Evolutionary conservation across 305 asterid genomes (phyloP).

Genomic region (Nicotiana rustica): DNA sequence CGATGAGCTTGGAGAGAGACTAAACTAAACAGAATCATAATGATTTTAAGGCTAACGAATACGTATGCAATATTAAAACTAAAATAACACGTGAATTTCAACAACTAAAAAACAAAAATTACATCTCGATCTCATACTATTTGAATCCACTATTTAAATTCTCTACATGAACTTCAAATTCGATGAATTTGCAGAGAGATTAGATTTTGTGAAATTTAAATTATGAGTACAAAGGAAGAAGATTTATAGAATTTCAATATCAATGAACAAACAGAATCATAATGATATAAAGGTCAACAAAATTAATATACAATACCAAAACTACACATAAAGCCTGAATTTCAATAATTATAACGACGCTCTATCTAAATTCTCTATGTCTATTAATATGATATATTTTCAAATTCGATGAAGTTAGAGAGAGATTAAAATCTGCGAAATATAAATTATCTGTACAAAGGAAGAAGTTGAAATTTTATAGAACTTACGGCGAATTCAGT

Average conservation of each 20-base stretch:
- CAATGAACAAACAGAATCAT: too few relatives aligned
- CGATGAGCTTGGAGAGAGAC: too few relatives aligned
- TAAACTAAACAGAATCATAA: not conserved
- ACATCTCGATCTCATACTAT: not conserved
- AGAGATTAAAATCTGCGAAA: not conserved
- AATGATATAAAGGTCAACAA: too few relatives aligned
- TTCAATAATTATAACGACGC: too few relatives aligned
- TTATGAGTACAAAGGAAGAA: too few relatives aligned
- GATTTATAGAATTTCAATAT: too few relatives aligned
- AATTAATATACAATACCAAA: too few relatives aligned
- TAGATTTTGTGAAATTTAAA: too few relatives aligned
- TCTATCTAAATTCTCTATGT: not conserved
- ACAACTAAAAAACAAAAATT: not conserved
- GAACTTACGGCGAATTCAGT: constrained; percentile 63
- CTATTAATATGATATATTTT: not conserved
- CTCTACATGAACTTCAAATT: not conserved
- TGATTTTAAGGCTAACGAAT: not conserved
- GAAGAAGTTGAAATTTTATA: not conserved
- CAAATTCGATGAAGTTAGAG: not conserved
- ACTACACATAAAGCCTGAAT: too few relatives aligned
- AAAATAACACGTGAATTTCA: constrained; percentile 3
- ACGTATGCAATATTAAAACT: not conserved
- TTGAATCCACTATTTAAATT: not conserved
- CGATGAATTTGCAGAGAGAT: too few relatives aligned
- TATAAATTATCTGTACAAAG: not conserved